Percentiles rank a stretch among this genome's conserved stretches.
Evolutionary conservation across 768 basidiomycete genomes (phyloP).

Genomic region (Podaxis carcinomalis): DNA sequence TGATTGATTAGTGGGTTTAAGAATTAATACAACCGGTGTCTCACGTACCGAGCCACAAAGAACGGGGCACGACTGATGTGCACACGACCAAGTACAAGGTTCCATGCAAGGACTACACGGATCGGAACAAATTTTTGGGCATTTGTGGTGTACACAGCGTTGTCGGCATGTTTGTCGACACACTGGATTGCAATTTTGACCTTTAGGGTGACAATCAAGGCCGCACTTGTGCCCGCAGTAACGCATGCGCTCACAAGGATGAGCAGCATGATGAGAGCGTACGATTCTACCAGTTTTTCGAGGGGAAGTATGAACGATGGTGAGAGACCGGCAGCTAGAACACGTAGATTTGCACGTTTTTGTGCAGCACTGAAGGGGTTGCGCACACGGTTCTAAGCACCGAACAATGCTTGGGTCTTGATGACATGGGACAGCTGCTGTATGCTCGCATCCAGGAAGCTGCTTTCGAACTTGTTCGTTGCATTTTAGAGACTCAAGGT

Average conservation of each 20-base stretch:
- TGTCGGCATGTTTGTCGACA: conserved; percentile 51
- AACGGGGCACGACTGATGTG: conserved; percentile 52
- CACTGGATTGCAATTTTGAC: conserved; percentile 42
- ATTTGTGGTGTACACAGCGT: conserved; percentile 26
- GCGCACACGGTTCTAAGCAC: conserved; percentile 41
- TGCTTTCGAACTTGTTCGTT: conserved; percentile 29
- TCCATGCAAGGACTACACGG: conserved; percentile 63
- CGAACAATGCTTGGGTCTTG: conserved; percentile 30
- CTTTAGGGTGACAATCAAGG: conserved; percentile 37
- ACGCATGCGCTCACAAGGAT: conserved; percentile 46
- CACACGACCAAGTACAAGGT: conserved; percentile 56
- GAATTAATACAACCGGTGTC: too few relatives aligned
- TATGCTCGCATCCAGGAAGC: conserved; percentile 53
- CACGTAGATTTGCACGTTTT: too few relatives aligned
- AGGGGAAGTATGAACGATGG: too few relatives aligned
- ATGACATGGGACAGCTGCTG: conserved; percentile 41
- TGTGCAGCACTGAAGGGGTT: conserved; percentile 46
- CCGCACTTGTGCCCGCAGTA: conserved; percentile 57
- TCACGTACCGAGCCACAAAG: conserved; percentile 64
- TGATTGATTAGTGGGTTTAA: too few relatives aligned
- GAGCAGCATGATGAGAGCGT: conserved; percentile 15
- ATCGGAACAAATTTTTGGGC: conserved; percentile 36
- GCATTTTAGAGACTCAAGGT: conserved; percentile 24
- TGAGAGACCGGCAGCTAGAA: too few relatives aligned
- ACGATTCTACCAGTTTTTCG: too few relatives aligned